Base-by-base conservation (phyloP, 2,329 filamentous ascomycete genomes). In the Xylaria sp. region DNA sequence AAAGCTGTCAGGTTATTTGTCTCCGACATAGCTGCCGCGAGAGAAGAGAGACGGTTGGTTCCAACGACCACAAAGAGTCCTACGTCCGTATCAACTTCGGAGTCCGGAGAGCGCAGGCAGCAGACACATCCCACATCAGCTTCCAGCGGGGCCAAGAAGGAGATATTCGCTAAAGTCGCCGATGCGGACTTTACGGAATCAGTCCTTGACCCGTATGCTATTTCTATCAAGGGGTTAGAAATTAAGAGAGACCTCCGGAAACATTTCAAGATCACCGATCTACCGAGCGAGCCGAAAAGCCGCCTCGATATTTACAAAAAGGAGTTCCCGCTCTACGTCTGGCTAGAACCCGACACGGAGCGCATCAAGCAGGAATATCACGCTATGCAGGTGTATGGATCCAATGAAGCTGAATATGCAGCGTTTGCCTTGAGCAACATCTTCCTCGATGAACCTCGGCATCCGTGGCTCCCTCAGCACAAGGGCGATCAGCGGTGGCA, bases 391-490 rank as follows among this genome's bases (percentile, higher is more conserved):
- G 10, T 19, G n/a, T 49, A 49, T 19, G 8, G 7, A 53, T 59
- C 13, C 23, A 56, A 56, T 10, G 58, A 53, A 19, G 53, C 58
- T 13, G 53, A 59, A 49, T 56, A 53, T 56, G n/a, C 30, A 2
- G 5, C 58, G 16, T 56, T 9, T 44, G 54, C 58, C 23, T 44
- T 59, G 13, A 3, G 10, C 8, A 4, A 53, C 10, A 52, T 59
- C 18, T 59, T 59, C 13, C 54, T 56, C 6, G 19, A 50, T 49
- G 49, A 34, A 19, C 49, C 16, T 44, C 35, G 39, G 39, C 18
- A 35, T 23, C 46, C 52, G 9, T 13, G 13, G 11, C 52, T 54
- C 19, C 37, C 51, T 1, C 1, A 5, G 9, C 16, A 42, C n/a
- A 11, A 42, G 3, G 42, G 19, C 50, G 58, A 47, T 1, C 37